Evolutionary conservation across 208 protist genomes (phyloP), one percentile per base, ranked within the genome.

Genomic region (Trypanosoma scelopori): DNA sequence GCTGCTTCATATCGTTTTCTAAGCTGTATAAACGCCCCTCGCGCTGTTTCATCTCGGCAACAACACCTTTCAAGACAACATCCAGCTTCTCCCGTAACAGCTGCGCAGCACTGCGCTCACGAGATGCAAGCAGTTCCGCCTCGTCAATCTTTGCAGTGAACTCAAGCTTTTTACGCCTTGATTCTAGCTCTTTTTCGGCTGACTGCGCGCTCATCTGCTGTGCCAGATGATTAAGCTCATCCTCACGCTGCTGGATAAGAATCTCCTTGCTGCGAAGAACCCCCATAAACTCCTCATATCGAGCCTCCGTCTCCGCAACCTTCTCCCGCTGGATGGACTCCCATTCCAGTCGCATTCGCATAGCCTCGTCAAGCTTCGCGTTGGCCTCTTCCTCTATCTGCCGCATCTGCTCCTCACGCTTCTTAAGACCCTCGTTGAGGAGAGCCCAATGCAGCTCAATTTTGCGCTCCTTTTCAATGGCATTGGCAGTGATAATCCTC

Each of bases 41-140:
- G 7, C 50, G 61, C 42, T 79, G 53, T 37, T 70, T 69, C 43
- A 43, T 50, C 11, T 84, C 69, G 11, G 67, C 42, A 13, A 75
- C 50, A 23, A 62, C 30, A 55, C 74, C 61, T 18, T 81, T 66
- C 41, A 82, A 39, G 0, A 61, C 55, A 16, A 69, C 64, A 55
- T 82, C 70, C n/a, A 86, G 35, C 58, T 82, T 78, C 47, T 79
- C 75, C 41, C 72, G 71, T 30, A 70, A 18, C 18, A 66, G 78
- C 27, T 85, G 64, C 41, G 77, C 57, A 20, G 72, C 60, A n/a
- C 74, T 71, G 4, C 71, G 64, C 13, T 82, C 76, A 13, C 69
- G 71, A 58, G 73, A 73, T 61, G 76, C 72, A 25, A 56, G 25
- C 13, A 62, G 56, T 47, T 87, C 79, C 22, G 74, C 64, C 57